A percentile compares a stretch with the other conserved stretches of the same genome.
Conservation (phyloP, 192 early-diverging fungal species). For the Coemansia sp. region DNA sequence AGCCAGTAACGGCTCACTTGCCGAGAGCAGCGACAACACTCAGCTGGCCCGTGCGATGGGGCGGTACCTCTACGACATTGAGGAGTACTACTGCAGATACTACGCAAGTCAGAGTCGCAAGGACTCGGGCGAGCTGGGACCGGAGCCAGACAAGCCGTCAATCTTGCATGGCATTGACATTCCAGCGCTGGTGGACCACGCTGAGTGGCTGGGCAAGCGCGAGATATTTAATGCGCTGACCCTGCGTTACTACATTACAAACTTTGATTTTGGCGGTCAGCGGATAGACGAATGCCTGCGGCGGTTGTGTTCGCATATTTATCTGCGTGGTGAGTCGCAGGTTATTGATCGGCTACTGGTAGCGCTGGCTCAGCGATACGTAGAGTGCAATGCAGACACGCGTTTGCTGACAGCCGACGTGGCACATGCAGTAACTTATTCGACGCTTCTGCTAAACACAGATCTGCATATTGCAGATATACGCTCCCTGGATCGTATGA, state of each 20-base stretch:
- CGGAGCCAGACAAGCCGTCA: conserved; percentile 30
- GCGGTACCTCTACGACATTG: conserved; percentile 46
- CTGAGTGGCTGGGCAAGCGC: conserved; percentile 56
- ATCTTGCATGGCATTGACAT: conserved; percentile 37
- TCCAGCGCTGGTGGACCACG: conserved; percentile 38
- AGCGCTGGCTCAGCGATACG: conserved; percentile 79
- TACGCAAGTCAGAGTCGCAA: conserved; percentile 11
- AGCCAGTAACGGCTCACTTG: neutral
- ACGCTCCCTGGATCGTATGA: conserved; percentile 67
- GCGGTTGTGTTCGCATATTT: conserved; percentile 72
- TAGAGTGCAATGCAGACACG: conserved; percentile 74
- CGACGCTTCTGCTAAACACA: conserved; percentile 86
- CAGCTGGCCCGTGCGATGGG: conserved; percentile 47
- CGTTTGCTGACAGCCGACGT: conserved; percentile 61
- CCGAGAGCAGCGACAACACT: conserved; percentile 17
- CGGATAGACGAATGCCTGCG: conserved; percentile 80
- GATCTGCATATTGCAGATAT: conserved; percentile 88
- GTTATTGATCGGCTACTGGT: conserved; percentile 87
- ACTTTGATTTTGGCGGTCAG: conserved; percentile 71
- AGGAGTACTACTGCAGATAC: conserved; percentile 35
- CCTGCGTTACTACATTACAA: conserved; percentile 70
- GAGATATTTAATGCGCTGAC: conserved; percentile 60
- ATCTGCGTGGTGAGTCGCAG: conserved; percentile 90
- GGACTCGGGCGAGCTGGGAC: neutral
- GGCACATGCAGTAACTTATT: conserved; percentile 85